phyloP scores from a whole-genome alignment of 345 rosid species.

The Eucalyptus shirleyi region DNA sequence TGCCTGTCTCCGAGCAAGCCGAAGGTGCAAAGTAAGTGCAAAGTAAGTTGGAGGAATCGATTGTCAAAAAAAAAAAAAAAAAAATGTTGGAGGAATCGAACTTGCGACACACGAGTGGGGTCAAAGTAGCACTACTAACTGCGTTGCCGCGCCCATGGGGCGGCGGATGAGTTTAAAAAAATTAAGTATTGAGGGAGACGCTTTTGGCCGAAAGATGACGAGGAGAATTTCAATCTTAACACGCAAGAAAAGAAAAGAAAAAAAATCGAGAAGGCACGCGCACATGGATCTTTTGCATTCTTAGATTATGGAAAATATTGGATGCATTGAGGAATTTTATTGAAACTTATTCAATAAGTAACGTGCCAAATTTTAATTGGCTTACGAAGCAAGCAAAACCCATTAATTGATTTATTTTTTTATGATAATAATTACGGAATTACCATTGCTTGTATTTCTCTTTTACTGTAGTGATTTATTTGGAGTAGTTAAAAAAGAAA shows the following conservation, averaged over 20 bases:
- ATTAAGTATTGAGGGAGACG: neutral
- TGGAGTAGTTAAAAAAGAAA: no score
- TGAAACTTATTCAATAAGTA: neutral
- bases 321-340: neutral
- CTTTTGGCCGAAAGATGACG: neutral
- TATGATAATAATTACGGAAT: no score
- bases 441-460: neutral
- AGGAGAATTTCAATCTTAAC: neutral
- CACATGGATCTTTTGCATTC: neutral
- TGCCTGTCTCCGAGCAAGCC: neutral
- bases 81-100: neutral
- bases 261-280: neutral
- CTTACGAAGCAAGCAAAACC: accelerated
- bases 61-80: no score
- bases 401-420: neutral
- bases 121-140: neutral
- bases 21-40: neutral
- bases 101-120: neutral
- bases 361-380: neutral
- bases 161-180: no score
- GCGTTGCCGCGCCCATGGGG: neutral
- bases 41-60: neutral
- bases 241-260: neutral
- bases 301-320: neutral
- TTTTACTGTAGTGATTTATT: no score